These are phyloP conservation scores for Pleurotus platypus DNA, from an alignment of 768 basidiomycete species.

Conservation along the genomic window DNA sequence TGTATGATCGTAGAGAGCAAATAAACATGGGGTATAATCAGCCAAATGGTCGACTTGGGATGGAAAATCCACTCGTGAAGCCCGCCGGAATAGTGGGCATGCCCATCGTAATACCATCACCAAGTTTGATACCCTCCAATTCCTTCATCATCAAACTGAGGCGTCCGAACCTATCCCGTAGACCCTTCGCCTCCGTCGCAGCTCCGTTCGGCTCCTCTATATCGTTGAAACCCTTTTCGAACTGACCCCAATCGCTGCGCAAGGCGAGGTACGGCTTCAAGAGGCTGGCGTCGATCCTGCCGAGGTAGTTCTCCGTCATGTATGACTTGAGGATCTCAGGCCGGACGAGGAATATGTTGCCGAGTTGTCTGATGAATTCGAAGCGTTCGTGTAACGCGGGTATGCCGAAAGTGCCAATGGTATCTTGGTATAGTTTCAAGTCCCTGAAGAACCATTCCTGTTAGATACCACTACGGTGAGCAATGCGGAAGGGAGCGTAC, in stretches of 20 bases:
- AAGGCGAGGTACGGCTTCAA: constrained; percentile 89
- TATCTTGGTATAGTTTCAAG: constrained; percentile 94
- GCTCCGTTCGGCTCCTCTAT: constrained; percentile 35
- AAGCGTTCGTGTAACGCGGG: constrained; percentile 89
- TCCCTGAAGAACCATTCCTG: constrained; percentile 53
- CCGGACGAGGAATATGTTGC: constrained; percentile 94
- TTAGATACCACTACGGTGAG: no score
- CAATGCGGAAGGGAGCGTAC: constrained; percentile 31
- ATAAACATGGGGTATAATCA: constrained; percentile 11
- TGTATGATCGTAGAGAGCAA: constrained; percentile 17
- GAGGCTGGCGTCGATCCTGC: constrained; percentile 82
- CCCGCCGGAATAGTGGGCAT: constrained; percentile 55
- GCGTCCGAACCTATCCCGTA: constrained; percentile 62
- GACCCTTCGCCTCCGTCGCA: constrained; percentile 40
- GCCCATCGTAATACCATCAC: constrained; percentile 55
- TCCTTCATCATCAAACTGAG: constrained; percentile 88
- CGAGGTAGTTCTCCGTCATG: constrained; percentile 91
- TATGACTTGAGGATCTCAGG: constrained; percentile 95
- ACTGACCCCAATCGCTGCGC: constrained; percentile 87
- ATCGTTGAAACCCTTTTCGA: constrained; percentile 79
- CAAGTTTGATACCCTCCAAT: constrained; percentile 61
- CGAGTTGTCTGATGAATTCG: constrained; percentile 96
- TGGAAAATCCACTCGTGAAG: constrained; percentile 52
- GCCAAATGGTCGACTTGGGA: constrained; percentile 38
- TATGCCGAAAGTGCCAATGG: constrained; percentile 76